These are phyloP conservation scores for Termitomyces sp. DNA, from an alignment of 768 basidiomycete species.

Conservation along the genomic window DNA sequence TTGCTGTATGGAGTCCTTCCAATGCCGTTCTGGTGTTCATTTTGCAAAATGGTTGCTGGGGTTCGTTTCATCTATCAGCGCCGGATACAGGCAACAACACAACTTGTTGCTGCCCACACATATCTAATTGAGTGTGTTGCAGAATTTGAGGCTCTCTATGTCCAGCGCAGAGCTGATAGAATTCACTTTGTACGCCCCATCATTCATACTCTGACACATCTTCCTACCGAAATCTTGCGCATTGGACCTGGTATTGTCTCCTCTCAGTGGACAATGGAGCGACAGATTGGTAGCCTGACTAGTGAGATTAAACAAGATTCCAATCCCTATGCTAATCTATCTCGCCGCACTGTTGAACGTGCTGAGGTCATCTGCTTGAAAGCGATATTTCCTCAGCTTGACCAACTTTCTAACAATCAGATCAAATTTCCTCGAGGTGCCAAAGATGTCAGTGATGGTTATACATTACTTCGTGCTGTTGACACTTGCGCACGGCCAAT, in stretches of 20 bases:
- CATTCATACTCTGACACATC: not conserved
- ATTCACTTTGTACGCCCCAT: not conserved
- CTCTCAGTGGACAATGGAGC: conserved; percentile 12
- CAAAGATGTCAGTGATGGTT: conserved; percentile 16
- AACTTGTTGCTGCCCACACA: not conserved
- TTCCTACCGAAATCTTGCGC: not conserved
- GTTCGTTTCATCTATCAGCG: not conserved
- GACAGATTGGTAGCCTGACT: conserved; percentile 7
- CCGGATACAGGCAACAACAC: not conserved
- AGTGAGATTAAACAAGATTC: conserved; percentile 16
- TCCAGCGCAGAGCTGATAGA: not conserved
- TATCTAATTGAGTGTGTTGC: not conserved
- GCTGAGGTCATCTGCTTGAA: conserved; percentile 18
- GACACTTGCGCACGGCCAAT: conserved; percentile 8
- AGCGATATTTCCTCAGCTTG: conserved; percentile 17
- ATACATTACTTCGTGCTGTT: conserved; percentile 13
- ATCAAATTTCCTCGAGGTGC: conserved; percentile 7
- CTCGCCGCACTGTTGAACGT: conserved; percentile 4
- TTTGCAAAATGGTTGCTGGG: not conserved
- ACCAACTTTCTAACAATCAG: conserved; percentile 1
- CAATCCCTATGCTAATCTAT: conserved; percentile 18
- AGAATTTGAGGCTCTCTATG: not conserved
- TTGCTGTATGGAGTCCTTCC: not conserved
- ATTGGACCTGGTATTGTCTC: conserved; percentile 8
- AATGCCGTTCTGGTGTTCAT: not conserved